A percentile compares a stretch with the other conserved stretches of the same genome.
Evolutionary conservation across 2,329 filamentous ascomycete species (phyloP).

Genomic region (Dissoconium aciculare): DNA sequence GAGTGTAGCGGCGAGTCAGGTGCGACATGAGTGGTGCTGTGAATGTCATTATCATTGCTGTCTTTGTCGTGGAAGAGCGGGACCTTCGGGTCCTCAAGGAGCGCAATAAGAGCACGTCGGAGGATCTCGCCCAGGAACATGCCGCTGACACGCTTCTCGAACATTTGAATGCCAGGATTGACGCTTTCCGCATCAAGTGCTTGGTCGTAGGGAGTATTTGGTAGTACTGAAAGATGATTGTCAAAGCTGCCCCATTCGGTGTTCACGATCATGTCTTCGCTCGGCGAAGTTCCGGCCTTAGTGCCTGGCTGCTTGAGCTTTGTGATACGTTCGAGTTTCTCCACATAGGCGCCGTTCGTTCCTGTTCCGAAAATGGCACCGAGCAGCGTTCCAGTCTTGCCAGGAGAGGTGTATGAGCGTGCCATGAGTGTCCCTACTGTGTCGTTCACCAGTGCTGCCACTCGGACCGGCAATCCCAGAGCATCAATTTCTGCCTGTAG

Average conservation of each 20-base stretch:
- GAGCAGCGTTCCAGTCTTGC: slow-evolving; percentile 73
- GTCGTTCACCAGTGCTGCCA: slow-evolving; percentile 94
- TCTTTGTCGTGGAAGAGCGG: slow-evolving; percentile 64
- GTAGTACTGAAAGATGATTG: slow-evolving; percentile 77
- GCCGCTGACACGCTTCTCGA: slow-evolving; percentile 93
- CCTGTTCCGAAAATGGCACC: slow-evolving; percentile 96
- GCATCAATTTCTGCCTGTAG: slow-evolving; percentile 81
- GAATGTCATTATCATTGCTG: slow-evolving; percentile 51
- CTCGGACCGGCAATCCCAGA: slow-evolving; percentile 72
- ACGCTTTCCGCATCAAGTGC: slow-evolving; percentile 64
- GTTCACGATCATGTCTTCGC: slow-evolving; percentile 94
- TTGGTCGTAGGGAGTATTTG: slow-evolving; percentile 68
- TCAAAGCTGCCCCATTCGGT: slow-evolving; percentile 98
- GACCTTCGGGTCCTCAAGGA: slow-evolving; percentile 52
- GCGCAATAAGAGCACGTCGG: slow-evolving; percentile 56
- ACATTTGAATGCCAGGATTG: slow-evolving; percentile 95
- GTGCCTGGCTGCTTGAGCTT: slow-evolving; percentile 45
- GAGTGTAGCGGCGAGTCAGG: slow-evolving; percentile 53
- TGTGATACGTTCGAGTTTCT: slow-evolving; percentile 72
- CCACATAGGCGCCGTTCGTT: slow-evolving; percentile 93
- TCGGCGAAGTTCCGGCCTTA: slow-evolving; percentile 43
- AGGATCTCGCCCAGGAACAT: slow-evolving; percentile 97
- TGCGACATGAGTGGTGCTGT: slow-evolving; percentile 55
- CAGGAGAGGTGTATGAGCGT: slow-evolving; percentile 82
- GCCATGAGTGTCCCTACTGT: slow-evolving; percentile 97